phyloP scores from a whole-genome alignment of 176 grass and related monocot species.

The Olyra latifolia region DNA sequence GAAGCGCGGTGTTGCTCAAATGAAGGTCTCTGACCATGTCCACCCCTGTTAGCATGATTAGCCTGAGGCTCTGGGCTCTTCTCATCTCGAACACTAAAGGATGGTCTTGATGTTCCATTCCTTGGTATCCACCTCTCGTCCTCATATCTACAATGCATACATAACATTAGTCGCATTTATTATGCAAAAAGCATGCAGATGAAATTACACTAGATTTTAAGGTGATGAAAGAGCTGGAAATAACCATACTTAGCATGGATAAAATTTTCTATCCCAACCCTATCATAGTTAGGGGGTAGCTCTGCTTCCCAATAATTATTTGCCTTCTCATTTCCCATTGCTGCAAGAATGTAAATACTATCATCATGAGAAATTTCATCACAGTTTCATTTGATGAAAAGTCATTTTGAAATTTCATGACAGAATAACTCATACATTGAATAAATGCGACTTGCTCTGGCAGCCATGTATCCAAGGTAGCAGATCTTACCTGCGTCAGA shows the following conservation, averaged over 20 bases:
- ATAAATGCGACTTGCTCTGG: conserved; percentile 99
- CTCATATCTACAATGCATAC: conserved; percentile 72
- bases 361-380: conserved; percentile 17
- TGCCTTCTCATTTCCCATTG: conserved; percentile 97
- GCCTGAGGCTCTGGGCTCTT: conserved; percentile 42
- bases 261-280: conserved; percentile 96
- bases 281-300: conserved; percentile 91
- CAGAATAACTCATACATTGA: conserved; percentile 64
- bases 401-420: conserved; percentile 15
- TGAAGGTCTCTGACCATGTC: conserved; percentile 58
- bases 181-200: conserved; percentile 8
- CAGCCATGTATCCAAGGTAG: conserved; percentile 96
- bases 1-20: conserved; percentile 54
- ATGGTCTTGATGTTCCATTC: conserved; percentile 53
- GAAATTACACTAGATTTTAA: conserved; percentile 13
- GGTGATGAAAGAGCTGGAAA: conserved; percentile 25
- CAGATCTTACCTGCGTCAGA: conserved; percentile 78
- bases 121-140: conserved; percentile 95
- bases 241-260: conserved; percentile 86
- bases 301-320: conserved; percentile 98
- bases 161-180: conserved; percentile 9
- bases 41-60: conserved; percentile 45
- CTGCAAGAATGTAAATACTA: conserved; percentile 48
- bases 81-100: conserved; percentile 54
- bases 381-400: background rate